phyloP scores from a whole-genome alignment of 768 basidiomycete species.

The Auricularia cornea region DNA sequence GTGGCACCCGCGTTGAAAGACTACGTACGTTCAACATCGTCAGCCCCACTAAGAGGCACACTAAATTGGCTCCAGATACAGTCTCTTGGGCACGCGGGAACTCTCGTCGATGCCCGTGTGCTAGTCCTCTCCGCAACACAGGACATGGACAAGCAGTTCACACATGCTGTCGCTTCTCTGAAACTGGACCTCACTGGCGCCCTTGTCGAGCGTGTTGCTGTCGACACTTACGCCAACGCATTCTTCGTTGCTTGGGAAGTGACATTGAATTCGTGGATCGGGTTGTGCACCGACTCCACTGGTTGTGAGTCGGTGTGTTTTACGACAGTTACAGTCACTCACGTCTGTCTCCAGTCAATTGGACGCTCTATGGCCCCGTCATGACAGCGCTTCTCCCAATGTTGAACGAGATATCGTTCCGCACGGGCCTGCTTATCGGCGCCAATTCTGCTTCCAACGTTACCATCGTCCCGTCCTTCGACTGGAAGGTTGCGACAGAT shows the following conservation, averaged over 20 bases:
- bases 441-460: neutral
- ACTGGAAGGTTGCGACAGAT: neutral
- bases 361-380: conserved; percentile 42
- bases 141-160: conserved; percentile 53
- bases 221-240: conserved; percentile 34
- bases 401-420: conserved; percentile 30
- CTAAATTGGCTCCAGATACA: conserved; percentile 31
- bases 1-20: conserved; percentile 42
- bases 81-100: conserved; percentile 38
- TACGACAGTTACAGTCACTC: neutral
- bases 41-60: neutral
- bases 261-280: neutral
- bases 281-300: neutral
- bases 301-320: neutral
- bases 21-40: conserved; percentile 44
- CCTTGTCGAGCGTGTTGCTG: conserved; percentile 38
- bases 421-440: conserved; percentile 8
- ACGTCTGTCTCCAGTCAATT: conserved; percentile 37
- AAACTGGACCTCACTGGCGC: conserved; percentile 51
- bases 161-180: conserved; percentile 31
- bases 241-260: neutral
- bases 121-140: conserved; percentile 34
- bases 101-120: conserved; percentile 40
- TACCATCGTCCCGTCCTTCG: neutral
- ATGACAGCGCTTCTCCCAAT: conserved; percentile 33